A percentile compares a stretch with the other conserved stretches of the same genome.
Conservation (phyloP, 2,329 filamentous ascomycete species). For the Geoglossum cookeanum region DNA sequence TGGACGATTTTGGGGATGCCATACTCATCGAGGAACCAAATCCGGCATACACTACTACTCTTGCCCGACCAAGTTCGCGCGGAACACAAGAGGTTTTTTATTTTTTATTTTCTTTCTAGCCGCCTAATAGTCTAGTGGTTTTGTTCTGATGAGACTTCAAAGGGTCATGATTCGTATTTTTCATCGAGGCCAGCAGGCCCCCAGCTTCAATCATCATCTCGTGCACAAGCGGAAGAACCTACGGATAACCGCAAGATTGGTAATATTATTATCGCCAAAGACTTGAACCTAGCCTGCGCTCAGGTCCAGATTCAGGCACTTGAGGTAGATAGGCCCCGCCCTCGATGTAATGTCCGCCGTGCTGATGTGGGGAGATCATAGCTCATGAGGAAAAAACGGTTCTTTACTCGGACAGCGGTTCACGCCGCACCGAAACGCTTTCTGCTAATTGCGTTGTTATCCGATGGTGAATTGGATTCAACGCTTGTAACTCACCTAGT, state of each 20-base stretch:
- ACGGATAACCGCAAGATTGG: constrained; percentile 34
- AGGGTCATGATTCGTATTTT: background rate
- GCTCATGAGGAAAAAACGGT: constrained; percentile 60
- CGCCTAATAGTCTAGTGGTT: background rate
- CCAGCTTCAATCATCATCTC: background rate
- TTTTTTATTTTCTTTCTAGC: background rate
- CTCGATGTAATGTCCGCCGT: background rate
- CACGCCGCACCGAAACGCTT: constrained; percentile 61
- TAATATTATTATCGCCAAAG: constrained; percentile 64
- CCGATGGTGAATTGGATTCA: constrained; percentile 13
- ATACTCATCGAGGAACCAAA: constrained; percentile 32
- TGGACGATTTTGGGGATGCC: constrained; percentile 61
- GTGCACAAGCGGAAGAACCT: background rate
- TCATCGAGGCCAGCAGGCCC: background rate
- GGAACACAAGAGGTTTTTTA: constrained; percentile 9
- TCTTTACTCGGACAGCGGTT: constrained; percentile 56
- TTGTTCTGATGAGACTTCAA: background rate
- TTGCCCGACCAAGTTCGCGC: constrained; percentile 1
- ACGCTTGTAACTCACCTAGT: constrained; percentile 25
- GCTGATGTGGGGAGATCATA: constrained; percentile 18
- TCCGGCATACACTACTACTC: constrained; percentile 6
- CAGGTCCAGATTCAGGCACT: constrained; percentile 66
- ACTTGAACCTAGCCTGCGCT: constrained; percentile 54
- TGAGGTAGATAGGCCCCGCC: constrained; percentile 24
- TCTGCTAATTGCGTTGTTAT: constrained; percentile 57